Conservation (phyloP, 2,329 filamentous ascomycete genomes). For the Fusarium sublunatum region DNA sequence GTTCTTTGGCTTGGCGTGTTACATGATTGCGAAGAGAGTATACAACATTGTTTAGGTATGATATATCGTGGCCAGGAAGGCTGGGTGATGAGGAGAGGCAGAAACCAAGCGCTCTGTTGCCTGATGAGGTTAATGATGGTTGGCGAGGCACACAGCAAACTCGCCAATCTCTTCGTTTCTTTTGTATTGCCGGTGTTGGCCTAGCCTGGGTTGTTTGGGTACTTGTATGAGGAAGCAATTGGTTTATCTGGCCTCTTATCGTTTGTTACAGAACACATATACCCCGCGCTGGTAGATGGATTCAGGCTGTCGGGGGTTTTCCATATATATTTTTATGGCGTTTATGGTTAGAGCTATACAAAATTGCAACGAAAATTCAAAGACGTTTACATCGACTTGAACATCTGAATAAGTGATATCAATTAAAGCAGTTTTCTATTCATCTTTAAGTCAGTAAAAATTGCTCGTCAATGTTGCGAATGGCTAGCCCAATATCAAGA, state of each 20-base stretch:
- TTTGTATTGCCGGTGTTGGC: slow-evolving; percentile 10
- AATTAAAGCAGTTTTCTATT: background rate
- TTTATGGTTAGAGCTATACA: slow-evolving; percentile 11
- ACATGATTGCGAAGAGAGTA: slow-evolving; percentile 82
- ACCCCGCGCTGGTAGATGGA: slow-evolving; percentile 14
- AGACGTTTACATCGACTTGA: background rate
- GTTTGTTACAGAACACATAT: slow-evolving; percentile 21
- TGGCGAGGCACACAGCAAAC: slow-evolving; percentile 22
- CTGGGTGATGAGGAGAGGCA: background rate
- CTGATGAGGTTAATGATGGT: background rate
- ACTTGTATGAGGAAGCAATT: slow-evolving; percentile 4
- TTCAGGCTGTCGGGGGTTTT: slow-evolving; percentile 9
- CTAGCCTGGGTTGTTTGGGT: background rate
- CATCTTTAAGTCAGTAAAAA: no score
- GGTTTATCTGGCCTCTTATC: slow-evolving; percentile 3
- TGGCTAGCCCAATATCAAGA: no score
- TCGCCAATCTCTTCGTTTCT: slow-evolving; percentile 11
- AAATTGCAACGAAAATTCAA: slow-evolving; percentile 11
- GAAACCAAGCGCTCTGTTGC: slow-evolving; percentile 5
- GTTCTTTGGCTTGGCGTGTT: slow-evolving; percentile 83
- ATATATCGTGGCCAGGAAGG: background rate
- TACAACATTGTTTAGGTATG: slow-evolving; percentile 76
- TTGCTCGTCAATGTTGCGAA: no score
- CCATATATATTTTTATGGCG: background rate
- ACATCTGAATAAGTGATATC: background rate